Base-by-base conservation (phyloP, 345 rosid genomes). In the Linum usitatissimum region DNA sequence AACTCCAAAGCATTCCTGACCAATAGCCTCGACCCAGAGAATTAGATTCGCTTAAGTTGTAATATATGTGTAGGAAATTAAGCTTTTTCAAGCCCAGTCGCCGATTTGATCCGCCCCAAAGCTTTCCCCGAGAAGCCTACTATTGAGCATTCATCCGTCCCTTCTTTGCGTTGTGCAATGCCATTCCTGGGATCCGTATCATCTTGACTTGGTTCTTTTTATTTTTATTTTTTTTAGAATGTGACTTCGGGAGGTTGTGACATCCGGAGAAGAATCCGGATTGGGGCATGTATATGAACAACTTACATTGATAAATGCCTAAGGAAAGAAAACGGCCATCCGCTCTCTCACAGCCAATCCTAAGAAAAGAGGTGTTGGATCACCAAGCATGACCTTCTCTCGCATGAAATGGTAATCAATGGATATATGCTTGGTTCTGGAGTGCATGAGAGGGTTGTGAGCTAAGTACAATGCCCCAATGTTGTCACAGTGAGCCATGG, bases 271-370 rank as follows among this genome's bases (percentile, higher is more conserved):
- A 45, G 51, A 45, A 45, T 45, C 51, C 51, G 51, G 51, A 45
- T 45, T 45, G 51, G 51, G 51, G 51, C 51, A 45, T 45, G 51
- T 45, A 45, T 45, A 45, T 45, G 51, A 45, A 45, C 51, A 45
- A 45, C 51, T 45, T 45, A 45, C 51, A 45, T 45, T 45, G 51
- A 45, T 45, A 45, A 45, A 45, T 45, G 51, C 51, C 51, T 17
- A 45, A 45, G 51, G 51, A 45, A 45, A 45, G 51, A 45, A 45
- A 45, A 45, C 2, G 51, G 51, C 51, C 51, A 45, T 45, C 51
- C 51, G 51, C 51, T 45, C 51, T 45, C 51, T 45, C 51, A 45
- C 51, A 45, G 51, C 51, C 51, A 45, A 45, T 45, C 51, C 51
- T 45, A 45, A 45, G 51, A 45, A 45, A 45, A 45, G 51, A 45